Conservation (phyloP, 179 eudicot genomes). For the Patellifolia procumbens region DNA sequence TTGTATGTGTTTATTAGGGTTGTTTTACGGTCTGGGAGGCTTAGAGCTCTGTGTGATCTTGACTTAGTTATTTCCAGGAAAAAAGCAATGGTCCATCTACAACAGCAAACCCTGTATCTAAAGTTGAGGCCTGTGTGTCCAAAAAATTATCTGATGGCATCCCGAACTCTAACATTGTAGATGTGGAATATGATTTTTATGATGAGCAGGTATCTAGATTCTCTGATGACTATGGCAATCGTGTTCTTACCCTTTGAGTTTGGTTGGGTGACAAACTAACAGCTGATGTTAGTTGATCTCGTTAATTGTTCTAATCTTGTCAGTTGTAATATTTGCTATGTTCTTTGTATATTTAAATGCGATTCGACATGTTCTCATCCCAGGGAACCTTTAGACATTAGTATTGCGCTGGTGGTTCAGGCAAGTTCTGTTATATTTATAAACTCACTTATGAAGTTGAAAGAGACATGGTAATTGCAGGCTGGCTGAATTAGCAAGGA, state of each 20-base stretch:
- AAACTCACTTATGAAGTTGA: too few species aligned
- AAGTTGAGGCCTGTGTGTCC: conserved; percentile 33
- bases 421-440: too few species aligned
- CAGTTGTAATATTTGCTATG: not conserved
- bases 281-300: not conserved
- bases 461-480: too few species aligned
- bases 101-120: conserved; percentile 39
- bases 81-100: conserved; percentile 54
- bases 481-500: conserved; percentile 3
- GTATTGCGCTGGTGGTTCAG: not conserved
- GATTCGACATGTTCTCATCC: not conserved
- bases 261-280: not conserved
- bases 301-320: not conserved
- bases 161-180: conserved; percentile 36
- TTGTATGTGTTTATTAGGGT: conserved; percentile 57
- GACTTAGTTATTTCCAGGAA: conserved; percentile 48
- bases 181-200: conserved; percentile 50
- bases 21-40: conserved; percentile 21
- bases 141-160: conserved; percentile 33
- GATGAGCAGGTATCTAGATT: conserved; percentile 67
- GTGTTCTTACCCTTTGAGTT: conserved; percentile 4
- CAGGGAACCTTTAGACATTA: not conserved
- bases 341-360: not conserved
- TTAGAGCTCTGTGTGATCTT: conserved; percentile 38
- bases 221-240: conserved; percentile 15